Base-by-base conservation (phyloP, 2,329 filamentous ascomycete genomes). In the Trichophaea hybrida region DNA sequence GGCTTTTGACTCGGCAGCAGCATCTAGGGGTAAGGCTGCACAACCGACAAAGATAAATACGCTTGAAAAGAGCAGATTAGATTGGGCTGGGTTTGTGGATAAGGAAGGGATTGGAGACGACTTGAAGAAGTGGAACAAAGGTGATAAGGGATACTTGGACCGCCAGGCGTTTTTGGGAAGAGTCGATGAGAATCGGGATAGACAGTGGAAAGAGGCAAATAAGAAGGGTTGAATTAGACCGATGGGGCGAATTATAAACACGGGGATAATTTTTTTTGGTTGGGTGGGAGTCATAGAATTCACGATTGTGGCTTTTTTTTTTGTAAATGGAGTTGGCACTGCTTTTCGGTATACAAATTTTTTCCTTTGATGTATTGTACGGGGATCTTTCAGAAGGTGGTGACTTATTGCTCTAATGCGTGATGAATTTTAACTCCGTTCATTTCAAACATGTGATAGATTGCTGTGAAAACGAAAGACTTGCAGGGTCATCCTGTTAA, bases 71-170 rank as follows among this genome's bases (percentile, higher is more conserved):
- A 84, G 81, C 67, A 77, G 81, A 56, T 82, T 86, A 78, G 83
- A 86, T 71, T 86, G 83, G 83, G 83, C 82, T 2, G 81, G 82
- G 10, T 85, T 79, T 67, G 83, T 86, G 59, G 83, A 86, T 72
- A 80, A 83, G 70, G 82, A 84, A 70, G 83, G 83, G 6, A 82
- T 85, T 72, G 78, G 82, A 70, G 81, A 85, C 71, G 83, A 86
- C 70, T 74, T 86, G 60, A 78, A 78, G 71, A 74, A 82, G 51
- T 81, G 82, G 31, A 80, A 82, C 60, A 80, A 79, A 72, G 80
- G 79, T 38, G 85, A 85, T 72, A 76, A 77, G 63, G 82, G 80
- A 24, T 85, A 80, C 69, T 76, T 78, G 1, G 77, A 77, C 17
- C 74, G 81, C 52, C 78, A 85, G 71, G 81, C 82, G 62, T 86